These are phyloP conservation scores for Nematocida sp. DNA, from an alignment of 371 early-diverging fungal genomes.

Conservation along the genomic window DNA sequence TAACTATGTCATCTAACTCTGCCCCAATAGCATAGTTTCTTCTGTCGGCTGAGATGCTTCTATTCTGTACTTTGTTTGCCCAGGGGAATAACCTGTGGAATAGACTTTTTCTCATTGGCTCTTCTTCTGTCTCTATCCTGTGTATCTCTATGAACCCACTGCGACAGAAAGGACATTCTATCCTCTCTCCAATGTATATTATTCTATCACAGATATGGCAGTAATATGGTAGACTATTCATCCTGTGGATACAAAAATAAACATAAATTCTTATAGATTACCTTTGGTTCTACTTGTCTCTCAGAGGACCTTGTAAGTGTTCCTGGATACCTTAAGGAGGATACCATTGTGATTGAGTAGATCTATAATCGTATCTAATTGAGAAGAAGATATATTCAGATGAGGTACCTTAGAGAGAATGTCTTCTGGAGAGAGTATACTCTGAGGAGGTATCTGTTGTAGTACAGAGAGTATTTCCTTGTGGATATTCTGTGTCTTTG, in stretches of 20 bases:
- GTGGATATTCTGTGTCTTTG: too few species aligned
- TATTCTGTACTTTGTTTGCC: neutral
- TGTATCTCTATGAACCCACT: conserved; percentile 33
- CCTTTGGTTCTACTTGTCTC: too few species aligned
- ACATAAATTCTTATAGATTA: too few species aligned
- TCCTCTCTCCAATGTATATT: conserved; percentile 32
- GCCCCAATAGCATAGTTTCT: conserved; percentile 50
- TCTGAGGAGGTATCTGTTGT: too few species aligned
- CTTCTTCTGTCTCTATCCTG: conserved; percentile 4
- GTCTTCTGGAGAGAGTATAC: neutral
- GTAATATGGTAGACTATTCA: conserved; percentile 45
- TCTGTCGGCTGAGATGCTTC: conserved; percentile 28
- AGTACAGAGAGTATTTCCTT: too few species aligned
- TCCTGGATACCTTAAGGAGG: too few species aligned
- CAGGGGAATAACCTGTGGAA: neutral
- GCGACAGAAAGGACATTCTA: conserved; percentile 32
- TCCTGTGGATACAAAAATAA: too few species aligned
- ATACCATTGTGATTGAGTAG: neutral
- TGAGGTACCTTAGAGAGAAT: neutral
- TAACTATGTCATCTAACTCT: conserved; percentile 43
- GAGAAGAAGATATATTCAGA: too few species aligned
- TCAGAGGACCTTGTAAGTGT: too few species aligned
- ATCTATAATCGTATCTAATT: too few species aligned
- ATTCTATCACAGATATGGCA: conserved; percentile 38
- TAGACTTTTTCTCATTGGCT: neutral